These are phyloP conservation scores for Blastobotrys serpentis DNA, from an alignment of 1,139 yeast genomes.

Conservation along the genomic window DNA sequence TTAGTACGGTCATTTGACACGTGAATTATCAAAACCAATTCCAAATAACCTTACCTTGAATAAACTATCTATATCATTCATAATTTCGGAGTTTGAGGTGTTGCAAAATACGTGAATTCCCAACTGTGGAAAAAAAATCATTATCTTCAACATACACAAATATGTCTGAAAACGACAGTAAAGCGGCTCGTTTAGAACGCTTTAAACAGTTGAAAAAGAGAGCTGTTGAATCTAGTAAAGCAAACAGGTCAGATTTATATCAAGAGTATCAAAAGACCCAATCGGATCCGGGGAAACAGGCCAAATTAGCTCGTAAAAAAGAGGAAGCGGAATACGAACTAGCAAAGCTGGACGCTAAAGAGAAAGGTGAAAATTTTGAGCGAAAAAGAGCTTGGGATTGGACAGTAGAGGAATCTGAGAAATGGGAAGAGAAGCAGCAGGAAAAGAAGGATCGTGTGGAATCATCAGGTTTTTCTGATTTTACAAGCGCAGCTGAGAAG, in stretches of 20 bases:
- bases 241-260: constrained; percentile 45
- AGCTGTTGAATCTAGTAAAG: constrained; percentile 35
- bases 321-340: constrained; percentile 44
- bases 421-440: constrained; percentile 54
- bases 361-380: constrained; percentile 44
- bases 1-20: too few relatives aligned
- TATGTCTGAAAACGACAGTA: neutral
- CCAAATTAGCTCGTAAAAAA: constrained; percentile 38
- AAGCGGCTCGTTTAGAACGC: constrained; percentile 16
- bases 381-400: constrained; percentile 55
- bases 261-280: constrained; percentile 43
- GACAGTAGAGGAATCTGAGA: constrained; percentile 65
- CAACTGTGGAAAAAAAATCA: neutral
- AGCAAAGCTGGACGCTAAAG: constrained; percentile 41
- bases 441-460: constrained; percentile 26
- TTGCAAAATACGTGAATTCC: neutral
- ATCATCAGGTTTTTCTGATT: constrained; percentile 38
- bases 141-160: too few relatives aligned
- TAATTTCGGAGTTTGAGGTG: neutral
- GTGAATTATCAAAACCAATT: too few relatives aligned
- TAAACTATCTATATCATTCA: constrained; percentile 20
- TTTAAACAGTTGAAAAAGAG: constrained; percentile 24
- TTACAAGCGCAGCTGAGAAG: constrained; percentile 53
- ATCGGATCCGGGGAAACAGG: constrained; percentile 35
- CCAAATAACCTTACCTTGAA: constrained; percentile 19